phyloP scores from a whole-genome alignment of 495 filamentous ascomycete genomes.

The Cercophora newfieldiana region DNA sequence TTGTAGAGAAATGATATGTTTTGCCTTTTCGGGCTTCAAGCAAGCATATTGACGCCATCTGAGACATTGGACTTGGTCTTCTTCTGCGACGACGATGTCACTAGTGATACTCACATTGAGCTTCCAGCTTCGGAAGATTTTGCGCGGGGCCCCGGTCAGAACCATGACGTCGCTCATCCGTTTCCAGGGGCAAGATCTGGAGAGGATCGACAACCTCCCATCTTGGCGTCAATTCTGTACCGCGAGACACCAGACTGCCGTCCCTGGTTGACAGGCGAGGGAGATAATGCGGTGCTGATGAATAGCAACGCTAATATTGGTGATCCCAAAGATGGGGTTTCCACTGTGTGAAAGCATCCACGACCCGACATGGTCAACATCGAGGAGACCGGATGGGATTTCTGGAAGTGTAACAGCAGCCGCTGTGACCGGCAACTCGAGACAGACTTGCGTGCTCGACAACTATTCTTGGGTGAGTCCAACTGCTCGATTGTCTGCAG shows the following conservation, averaged over 20 bases:
- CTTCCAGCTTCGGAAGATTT: not conserved
- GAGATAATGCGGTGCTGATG: not conserved
- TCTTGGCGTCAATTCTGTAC: slow-evolving; percentile 12
- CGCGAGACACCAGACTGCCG: not conserved
- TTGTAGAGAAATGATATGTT: not conserved
- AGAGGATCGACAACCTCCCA: slow-evolving; percentile 7
- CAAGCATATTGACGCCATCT: not conserved
- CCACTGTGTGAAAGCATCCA: not conserved
- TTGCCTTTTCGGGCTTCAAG: not conserved
- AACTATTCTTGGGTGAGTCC: slow-evolving; percentile 10
- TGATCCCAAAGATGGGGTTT: not conserved
- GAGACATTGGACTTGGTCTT: not conserved
- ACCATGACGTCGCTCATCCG: not conserved
- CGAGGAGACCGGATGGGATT: not conserved
- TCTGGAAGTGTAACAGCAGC: slow-evolving; percentile 11
- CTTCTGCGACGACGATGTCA: not conserved
- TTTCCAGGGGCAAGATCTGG: not conserved
- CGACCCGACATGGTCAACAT: not conserved
- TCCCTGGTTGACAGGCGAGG: not conserved
- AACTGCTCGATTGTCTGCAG: slow-evolving; percentile 9
- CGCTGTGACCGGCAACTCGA: slow-evolving; percentile 14
- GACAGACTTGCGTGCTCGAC: not conserved
- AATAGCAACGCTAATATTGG: not conserved
- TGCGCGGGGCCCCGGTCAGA: not conserved
- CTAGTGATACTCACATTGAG: not conserved